Conservation (phyloP, 208 protist species). For the Trypanosomatidae sp. region DNA sequence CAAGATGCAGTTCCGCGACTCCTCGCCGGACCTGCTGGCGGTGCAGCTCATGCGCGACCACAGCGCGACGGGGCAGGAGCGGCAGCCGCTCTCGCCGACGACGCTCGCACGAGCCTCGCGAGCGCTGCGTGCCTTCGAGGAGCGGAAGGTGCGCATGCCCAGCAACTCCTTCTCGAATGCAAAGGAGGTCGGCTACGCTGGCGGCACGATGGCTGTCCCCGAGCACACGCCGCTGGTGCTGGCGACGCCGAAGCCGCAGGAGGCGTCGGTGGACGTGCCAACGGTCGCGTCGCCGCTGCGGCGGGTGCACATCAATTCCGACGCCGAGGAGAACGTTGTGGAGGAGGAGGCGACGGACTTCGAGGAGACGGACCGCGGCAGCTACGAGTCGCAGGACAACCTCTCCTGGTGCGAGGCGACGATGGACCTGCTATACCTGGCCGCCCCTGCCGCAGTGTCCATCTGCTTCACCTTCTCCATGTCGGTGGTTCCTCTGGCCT, state of each 20-base stretch:
- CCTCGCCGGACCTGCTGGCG: constrained; percentile 46
- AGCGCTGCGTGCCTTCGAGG: constrained; percentile 42
- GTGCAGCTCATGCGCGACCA: constrained; percentile 46
- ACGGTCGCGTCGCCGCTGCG: too few species aligned
- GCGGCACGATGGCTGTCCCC: constrained; percentile 23
- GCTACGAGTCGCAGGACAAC: constrained; percentile 30
- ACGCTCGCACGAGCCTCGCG: constrained; percentile 45
- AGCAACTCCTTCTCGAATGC: constrained; percentile 32
- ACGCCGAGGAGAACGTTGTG: constrained; percentile 26
- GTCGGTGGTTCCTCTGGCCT: constrained; percentile 72
- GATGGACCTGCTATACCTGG: constrained; percentile 68
- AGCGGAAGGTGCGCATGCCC: constrained; percentile 41
- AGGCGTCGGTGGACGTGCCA: too few species aligned
- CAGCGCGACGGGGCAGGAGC: constrained; percentile 12
- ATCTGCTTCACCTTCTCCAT: constrained; percentile 83
- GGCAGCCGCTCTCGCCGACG: constrained; percentile 35
- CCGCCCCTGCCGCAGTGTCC: constrained; percentile 59
- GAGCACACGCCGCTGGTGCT: constrained; percentile 42
- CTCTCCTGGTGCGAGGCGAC: constrained; percentile 39
- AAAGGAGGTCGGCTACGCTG: constrained; percentile 24
- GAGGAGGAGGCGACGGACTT: constrained; percentile 15
- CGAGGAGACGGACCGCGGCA: constrained; percentile 33
- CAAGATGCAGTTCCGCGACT: constrained; percentile 32
- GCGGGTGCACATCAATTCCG: constrained; percentile 43
- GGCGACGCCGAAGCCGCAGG: constrained; percentile 13